phyloP scores from a whole-genome alignment of 257 asterid genomes.

The Solanum infundibuliforme region DNA sequence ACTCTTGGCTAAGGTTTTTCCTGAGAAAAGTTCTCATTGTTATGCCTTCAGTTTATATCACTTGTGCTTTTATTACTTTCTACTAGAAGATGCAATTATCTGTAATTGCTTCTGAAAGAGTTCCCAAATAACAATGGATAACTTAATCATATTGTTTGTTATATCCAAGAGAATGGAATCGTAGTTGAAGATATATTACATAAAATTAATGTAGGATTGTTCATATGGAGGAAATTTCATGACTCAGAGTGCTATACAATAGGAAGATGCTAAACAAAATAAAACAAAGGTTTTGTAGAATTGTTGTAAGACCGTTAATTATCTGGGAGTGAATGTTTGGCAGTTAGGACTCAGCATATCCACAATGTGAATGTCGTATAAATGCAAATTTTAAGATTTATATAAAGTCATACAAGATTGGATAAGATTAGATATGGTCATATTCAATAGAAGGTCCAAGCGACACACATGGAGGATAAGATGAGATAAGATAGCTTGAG shows the following conservation, averaged over 20 bases:
- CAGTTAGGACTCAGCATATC: neutral
- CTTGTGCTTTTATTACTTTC: neutral
- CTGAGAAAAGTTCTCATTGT: neutral
- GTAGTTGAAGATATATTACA: neutral
- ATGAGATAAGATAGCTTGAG: neutral
- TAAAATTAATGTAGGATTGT: neutral
- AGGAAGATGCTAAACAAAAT: neutral
- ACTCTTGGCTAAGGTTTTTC: slow-evolving; percentile 68
- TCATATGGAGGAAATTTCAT: neutral
- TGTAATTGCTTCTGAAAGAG: neutral
- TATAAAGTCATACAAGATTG: neutral
- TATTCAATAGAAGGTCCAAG: neutral
- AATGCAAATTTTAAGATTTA: neutral
- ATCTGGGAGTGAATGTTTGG: neutral
- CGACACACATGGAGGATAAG: neutral
- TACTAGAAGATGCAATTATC: neutral
- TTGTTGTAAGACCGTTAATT: neutral
- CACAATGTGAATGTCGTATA: neutral
- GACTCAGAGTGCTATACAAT: neutral
- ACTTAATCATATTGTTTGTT: neutral
- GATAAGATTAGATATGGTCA: neutral
- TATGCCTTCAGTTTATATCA: neutral
- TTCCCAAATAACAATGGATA: neutral
- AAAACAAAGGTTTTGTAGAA: neutral
- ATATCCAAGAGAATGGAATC: neutral